A percentile compares a stretch with the other conserved stretches of the same genome.
phyloP scores from a whole-genome alignment of 2,329 filamentous ascomycete species.

The Fusarium bulbicola region DNA sequence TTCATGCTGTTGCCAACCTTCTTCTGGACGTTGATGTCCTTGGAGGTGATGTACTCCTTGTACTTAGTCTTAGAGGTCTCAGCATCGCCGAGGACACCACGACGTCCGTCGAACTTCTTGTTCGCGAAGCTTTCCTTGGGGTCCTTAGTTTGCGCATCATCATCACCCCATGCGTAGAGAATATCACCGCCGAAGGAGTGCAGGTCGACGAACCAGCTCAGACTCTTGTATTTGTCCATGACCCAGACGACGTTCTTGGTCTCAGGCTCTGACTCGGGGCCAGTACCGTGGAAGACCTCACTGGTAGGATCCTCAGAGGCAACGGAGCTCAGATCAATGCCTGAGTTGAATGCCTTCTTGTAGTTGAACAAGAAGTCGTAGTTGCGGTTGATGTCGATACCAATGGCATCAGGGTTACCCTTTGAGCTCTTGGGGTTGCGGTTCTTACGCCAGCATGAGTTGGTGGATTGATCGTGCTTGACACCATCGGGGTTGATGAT shows the following conservation, averaged over 20 bases:
- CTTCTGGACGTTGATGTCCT: conserved; percentile 49
- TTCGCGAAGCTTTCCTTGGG: conserved; percentile 62
- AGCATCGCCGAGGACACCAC: conserved; percentile 56
- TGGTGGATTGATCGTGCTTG: conserved; percentile 59
- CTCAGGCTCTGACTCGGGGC: conserved; percentile 65
- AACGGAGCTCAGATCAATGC: conserved; percentile 50
- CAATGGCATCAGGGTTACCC: conserved; percentile 47
- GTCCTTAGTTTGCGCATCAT: conserved; percentile 58
- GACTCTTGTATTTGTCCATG: conserved; percentile 57
- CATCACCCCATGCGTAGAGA: conserved; percentile 67
- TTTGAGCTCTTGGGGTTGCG: conserved; percentile 55
- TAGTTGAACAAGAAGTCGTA: conserved; percentile 68
- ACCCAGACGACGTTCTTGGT: conserved; percentile 63
- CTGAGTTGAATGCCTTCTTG: conserved; percentile 51
- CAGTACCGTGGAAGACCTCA: conserved; percentile 61
- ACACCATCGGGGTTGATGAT: conserved; percentile 65
- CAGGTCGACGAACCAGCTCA: conserved; percentile 67
- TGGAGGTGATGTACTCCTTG: conserved; percentile 55
- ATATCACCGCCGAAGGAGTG: conserved; percentile 63
- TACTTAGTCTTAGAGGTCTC: conserved; percentile 47
- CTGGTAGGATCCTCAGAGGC: conserved; percentile 51
- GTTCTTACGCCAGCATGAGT: conserved; percentile 66
- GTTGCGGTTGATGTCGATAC: conserved; percentile 65
- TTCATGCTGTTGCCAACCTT: conserved; percentile 48
- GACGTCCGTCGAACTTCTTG: conserved; percentile 58